Base-by-base conservation (phyloP, 148 eudicot genomes). In the Tetragonia tetragonoides region DNA sequence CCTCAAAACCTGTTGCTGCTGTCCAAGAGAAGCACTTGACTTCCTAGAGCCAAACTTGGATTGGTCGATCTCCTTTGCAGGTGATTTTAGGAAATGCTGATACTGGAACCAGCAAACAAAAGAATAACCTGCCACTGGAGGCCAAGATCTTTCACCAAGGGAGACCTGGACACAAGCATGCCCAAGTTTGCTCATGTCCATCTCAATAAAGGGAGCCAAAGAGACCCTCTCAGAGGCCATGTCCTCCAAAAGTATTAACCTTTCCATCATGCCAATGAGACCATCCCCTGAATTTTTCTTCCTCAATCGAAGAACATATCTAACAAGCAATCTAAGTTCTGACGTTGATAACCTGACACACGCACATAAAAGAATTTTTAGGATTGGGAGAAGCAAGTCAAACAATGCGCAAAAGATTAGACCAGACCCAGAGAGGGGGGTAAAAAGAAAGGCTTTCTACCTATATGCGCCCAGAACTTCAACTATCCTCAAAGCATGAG, bases 41-140 rank as follows among this genome's bases (percentile, higher is more conserved):
- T 85, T 91, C 82, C 81, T 87, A 66, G 84, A 70, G 67, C 90
- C 87, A 20, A 73, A 66, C 82, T 87, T 90, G 56, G 89, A 84
- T 51, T 79, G 86, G 65, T 90, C 97, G 46, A 69, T 57, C 77
- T 90, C 94, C 77, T 86, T 91, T 37, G 86, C 63, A 47, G 88
- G 86, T 67, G 91, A 79, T 84, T 84, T 93, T 70, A 89, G 77
- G 74, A 96, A 88, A 86, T 93, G 90, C 42, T 78, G 89, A 83
- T 79, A 93, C 78, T 93, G 99, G 85, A 96, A 96, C 99, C 99
- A 96, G 83, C 99, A 96, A 78, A 90, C 92, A 81, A 96, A 96
- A 68, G 99, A 93, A 88, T 96, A 96, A 81, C 99, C 99, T 51
- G 99, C 99, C 81, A 90, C 93, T 68, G 99, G 99, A 83, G 99